Conservation (phyloP, 176 grass and related monocot species). For the Secale cereale region DNA sequence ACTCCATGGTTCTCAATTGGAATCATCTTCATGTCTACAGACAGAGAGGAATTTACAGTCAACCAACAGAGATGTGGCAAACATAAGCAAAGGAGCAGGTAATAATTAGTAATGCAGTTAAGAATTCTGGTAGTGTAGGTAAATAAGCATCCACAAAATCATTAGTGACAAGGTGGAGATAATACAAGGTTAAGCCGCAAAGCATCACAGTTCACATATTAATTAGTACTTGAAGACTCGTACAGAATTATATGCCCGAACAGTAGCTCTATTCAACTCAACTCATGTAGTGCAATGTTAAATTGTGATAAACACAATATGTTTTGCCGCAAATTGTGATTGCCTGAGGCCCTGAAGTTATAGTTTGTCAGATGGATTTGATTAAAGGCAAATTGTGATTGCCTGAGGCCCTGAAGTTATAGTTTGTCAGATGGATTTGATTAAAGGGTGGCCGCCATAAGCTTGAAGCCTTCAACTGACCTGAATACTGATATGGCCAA, state of each 20-base stretch:
- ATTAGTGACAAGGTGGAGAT: not conserved
- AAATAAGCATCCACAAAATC: not conserved
- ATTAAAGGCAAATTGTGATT: not conserved
- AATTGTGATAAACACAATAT: not conserved
- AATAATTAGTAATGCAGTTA: not conserved
- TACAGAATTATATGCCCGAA: not conserved
- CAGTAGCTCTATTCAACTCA: not conserved
- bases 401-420: not conserved
- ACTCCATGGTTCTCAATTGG: slow-evolving; percentile 89
- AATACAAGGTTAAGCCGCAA: not conserved
- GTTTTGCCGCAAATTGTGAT: not conserved
- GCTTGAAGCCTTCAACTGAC: not conserved
- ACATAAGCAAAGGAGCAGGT: not conserved
- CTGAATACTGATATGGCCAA: not conserved
- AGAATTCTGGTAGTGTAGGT: not conserved
- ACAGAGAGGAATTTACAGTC: not conserved
- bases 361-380: not conserved
- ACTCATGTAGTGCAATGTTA: not conserved
- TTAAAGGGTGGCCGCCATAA: not conserved
- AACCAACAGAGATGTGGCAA: not conserved
- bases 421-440: not conserved
- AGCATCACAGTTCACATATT: not conserved
- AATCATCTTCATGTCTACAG: slow-evolving; percentile 93
- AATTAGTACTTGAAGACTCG: not conserved
- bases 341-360: not conserved